A percentile compares a stretch with the other conserved stretches of the same genome.
These are phyloP conservation scores for Populus pruinosa DNA, from an alignment of 345 rosid genomes.

Conservation along the genomic window DNA sequence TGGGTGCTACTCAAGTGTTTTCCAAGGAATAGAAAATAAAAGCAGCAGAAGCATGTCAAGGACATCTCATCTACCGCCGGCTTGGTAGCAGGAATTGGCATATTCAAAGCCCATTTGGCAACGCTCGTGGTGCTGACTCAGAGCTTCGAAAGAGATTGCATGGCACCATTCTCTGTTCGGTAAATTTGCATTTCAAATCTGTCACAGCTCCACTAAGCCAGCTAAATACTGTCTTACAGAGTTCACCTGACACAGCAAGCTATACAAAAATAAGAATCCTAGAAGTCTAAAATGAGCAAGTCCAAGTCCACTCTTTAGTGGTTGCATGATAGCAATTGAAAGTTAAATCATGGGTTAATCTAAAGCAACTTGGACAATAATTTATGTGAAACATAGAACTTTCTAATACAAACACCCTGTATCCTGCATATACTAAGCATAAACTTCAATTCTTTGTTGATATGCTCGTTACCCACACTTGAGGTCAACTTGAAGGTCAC, in stretches of 20 bases:
- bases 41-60: neutral
- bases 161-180: neutral
- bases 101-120: constrained; percentile 4
- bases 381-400: neutral
- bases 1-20: neutral
- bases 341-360: neutral
- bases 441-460: too few relatives aligned
- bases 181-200: neutral
- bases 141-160: constrained; percentile 20
- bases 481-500: too few relatives aligned
- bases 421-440: neutral
- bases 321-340: neutral
- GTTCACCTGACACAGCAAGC: neutral
- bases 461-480: too few relatives aligned
- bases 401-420: neutral
- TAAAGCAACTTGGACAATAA: neutral
- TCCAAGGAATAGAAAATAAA: neutral
- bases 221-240: neutral
- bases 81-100: constrained; percentile 24
- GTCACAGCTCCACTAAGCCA: neutral
- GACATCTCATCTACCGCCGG: constrained; percentile 42
- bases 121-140: constrained; percentile 8
- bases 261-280: neutral
- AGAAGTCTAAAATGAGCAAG: too few relatives aligned
- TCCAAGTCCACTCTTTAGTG: too few relatives aligned